Percentiles rank a stretch among this genome's conserved stretches.
These are phyloP conservation scores for Starmerella davenportii DNA, from an alignment of 805 yeast species.

Conservation along the genomic window DNA sequence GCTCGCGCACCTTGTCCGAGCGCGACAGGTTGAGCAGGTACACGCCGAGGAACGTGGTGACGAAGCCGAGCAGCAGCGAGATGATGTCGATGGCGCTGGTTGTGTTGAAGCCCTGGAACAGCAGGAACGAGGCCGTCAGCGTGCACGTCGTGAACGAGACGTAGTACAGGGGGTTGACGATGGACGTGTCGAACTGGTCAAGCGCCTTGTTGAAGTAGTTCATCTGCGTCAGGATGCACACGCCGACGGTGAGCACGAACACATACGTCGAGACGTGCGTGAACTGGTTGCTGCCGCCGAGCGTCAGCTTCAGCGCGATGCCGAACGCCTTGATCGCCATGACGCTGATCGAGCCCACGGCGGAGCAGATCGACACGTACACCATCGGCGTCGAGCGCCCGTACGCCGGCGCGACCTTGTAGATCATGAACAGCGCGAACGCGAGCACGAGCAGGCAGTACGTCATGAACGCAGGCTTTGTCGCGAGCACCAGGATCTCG, in stretches of 20 bases:
- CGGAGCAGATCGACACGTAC: conserved; percentile 73
- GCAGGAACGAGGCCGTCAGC: conserved; percentile 63
- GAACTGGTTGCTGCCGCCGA: conserved; percentile 75
- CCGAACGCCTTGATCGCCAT: conserved; percentile 91
- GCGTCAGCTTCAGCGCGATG: conserved; percentile 68
- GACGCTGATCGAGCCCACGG: conserved; percentile 79
- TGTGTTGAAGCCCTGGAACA: conserved; percentile 76
- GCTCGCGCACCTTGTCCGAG: conserved; percentile 23
- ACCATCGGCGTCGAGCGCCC: conserved; percentile 75
- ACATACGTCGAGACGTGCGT: conserved; percentile 69
- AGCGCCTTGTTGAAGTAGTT: conserved; percentile 83
- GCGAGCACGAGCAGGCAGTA: conserved; percentile 45
- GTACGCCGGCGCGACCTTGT: conserved; percentile 61
- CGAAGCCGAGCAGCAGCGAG: conserved; percentile 66
- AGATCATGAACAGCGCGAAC: conserved; percentile 63
- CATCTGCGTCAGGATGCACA: conserved; percentile 81
- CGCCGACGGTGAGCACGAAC: conserved; percentile 56
- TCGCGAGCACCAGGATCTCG: conserved; percentile 66
- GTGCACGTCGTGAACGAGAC: conserved; percentile 85
- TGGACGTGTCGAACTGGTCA: conserved; percentile 83
- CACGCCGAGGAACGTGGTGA: conserved; percentile 76
- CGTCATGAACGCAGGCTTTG: conserved; percentile 50
- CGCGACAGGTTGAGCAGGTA: conserved; percentile 64
- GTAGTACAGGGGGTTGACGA: conserved; percentile 78
- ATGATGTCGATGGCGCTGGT: conserved; percentile 61